Evolutionary conservation across 805 yeast species (phyloP).

Genomic region (Starmerella lactis-condensi): DNA sequence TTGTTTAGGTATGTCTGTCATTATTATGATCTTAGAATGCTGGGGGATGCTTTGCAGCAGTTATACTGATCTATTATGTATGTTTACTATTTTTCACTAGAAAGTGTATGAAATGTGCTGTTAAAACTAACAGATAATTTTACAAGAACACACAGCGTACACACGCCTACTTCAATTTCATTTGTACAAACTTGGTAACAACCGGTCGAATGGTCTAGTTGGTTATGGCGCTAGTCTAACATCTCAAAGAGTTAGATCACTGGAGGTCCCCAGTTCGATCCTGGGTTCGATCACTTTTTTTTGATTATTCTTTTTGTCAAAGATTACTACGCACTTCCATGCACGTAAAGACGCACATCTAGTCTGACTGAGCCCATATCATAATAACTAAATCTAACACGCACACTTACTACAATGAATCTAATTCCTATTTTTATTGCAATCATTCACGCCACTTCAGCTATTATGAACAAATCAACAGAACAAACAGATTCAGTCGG

Average conservation of each 20-base stretch:
- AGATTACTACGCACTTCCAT: not conserved
- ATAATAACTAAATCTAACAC: not conserved
- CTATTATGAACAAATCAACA: no score
- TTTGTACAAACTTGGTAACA: not conserved
- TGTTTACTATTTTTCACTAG: not conserved
- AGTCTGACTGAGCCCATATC: not conserved
- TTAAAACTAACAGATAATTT: slow-evolving; percentile 1
- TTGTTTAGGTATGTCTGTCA: not conserved
- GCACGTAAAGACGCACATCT: not conserved
- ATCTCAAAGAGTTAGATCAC: slow-evolving; percentile 14
- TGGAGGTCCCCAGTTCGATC: slow-evolving; percentile 19
- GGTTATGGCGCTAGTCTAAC: slow-evolving; percentile 18
- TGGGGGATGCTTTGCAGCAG: slow-evolving; percentile 1
- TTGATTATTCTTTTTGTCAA: not conserved
- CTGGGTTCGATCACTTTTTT: slow-evolving; percentile 16
- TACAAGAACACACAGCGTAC: no score
- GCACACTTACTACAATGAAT: not conserved
- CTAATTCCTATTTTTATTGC: not conserved
- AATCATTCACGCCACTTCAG: not conserved
- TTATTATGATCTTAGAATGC: slow-evolving; percentile 1
- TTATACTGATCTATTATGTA: not conserved
- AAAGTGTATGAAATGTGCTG: no score
- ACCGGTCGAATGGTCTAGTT: slow-evolving; percentile 16
- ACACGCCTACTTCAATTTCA: no score
- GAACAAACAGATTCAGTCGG: no score